A percentile compares a stretch with the other conserved stretches of the same genome.
These are phyloP conservation scores for Crithidia sp. DNA, from an alignment of 208 protist genomes.

Conservation along the genomic window DNA sequence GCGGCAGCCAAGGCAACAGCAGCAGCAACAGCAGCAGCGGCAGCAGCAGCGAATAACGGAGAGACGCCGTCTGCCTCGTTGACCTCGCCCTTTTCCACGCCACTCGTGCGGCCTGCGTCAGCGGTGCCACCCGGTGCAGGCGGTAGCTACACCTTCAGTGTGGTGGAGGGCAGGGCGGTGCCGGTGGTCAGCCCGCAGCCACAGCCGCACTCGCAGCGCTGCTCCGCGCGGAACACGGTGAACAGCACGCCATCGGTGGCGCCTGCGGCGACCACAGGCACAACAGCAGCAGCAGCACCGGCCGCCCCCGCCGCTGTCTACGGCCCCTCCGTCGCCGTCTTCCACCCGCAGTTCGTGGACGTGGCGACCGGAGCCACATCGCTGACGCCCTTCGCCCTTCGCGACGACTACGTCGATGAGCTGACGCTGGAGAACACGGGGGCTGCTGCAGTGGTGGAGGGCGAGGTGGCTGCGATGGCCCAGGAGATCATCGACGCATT, in stretches of 20 bases:
- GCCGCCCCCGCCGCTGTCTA: slow-evolving; percentile 28
- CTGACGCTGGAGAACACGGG: background rate
- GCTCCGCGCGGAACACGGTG: background rate
- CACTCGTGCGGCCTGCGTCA: slow-evolving; percentile 3
- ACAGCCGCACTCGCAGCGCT: slow-evolving; percentile 3
- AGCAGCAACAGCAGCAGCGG: background rate
- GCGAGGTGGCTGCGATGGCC: slow-evolving; percentile 10
- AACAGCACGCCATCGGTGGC: background rate
- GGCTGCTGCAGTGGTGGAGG: background rate
- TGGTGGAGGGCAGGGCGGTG: background rate
- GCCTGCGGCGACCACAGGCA: too few relatives aligned
- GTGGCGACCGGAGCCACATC: slow-evolving; percentile 43
- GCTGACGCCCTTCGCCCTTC: slow-evolving; percentile 62
- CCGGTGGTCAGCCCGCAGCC: background rate
- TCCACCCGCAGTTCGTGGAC: slow-evolving; percentile 73
- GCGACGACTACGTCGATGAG: slow-evolving; percentile 24
- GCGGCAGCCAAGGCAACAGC: slow-evolving; percentile 16
- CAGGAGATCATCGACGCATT: slow-evolving; percentile 13
- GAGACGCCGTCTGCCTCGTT: background rate
- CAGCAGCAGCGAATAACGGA: slow-evolving; percentile 5
- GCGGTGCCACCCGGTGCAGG: background rate
- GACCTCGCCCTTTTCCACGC: slow-evolving; percentile 14
- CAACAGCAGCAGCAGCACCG: background rate
- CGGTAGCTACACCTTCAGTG: background rate
- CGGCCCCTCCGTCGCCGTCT: slow-evolving; percentile 35